A percentile compares a stretch with the other conserved stretches of the same genome.
phyloP scores from a whole-genome alignment of 2,329 filamentous ascomycete species.

The Amesomyces nigricolor region DNA sequence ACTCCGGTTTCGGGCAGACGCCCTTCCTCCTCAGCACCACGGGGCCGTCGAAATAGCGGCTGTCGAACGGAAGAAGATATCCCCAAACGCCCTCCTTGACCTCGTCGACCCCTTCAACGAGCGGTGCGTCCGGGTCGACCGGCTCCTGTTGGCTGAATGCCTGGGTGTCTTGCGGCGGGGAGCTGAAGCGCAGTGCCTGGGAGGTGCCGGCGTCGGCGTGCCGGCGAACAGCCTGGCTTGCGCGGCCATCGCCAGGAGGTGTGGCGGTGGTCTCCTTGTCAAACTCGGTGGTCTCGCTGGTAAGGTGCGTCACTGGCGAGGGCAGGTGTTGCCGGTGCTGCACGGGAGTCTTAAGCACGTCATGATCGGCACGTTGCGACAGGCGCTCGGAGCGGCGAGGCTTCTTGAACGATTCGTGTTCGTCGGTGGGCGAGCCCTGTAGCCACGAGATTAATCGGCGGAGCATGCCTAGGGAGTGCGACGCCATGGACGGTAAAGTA shows the following conservation, averaged over 20 bases:
- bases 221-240: slow-evolving; percentile 49
- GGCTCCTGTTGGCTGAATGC: slow-evolving; percentile 66
- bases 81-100: slow-evolving; percentile 87
- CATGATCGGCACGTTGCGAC: slow-evolving; percentile 39
- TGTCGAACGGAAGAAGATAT: slow-evolving; percentile 79
- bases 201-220: slow-evolving; percentile 45
- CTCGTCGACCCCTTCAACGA: slow-evolving; percentile 83
- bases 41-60: slow-evolving; percentile 59
- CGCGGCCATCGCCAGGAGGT: slow-evolving; percentile 53
- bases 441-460: slow-evolving; percentile 28
- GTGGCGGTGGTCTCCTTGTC: slow-evolving; percentile 68
- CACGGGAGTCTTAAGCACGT: slow-evolving; percentile 49
- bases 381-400: slow-evolving; percentile 72
- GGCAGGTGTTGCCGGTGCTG: slow-evolving; percentile 65
- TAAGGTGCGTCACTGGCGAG: slow-evolving; percentile 67
- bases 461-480: slow-evolving; percentile 22
- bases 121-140: slow-evolving; percentile 61
- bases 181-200: slow-evolving; percentile 40
- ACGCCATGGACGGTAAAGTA: slow-evolving; percentile 23
- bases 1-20: slow-evolving; percentile 58
- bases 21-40: slow-evolving; percentile 68
- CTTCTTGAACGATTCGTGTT: slow-evolving; percentile 66
- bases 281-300: slow-evolving; percentile 50
- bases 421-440: slow-evolving; percentile 62
- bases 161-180: slow-evolving; percentile 66